Percentiles rank a stretch among this genome's conserved stretches.
phyloP scores from a whole-genome alignment of 2,329 filamentous ascomycete genomes.

The Aspergillus latus region DNA sequence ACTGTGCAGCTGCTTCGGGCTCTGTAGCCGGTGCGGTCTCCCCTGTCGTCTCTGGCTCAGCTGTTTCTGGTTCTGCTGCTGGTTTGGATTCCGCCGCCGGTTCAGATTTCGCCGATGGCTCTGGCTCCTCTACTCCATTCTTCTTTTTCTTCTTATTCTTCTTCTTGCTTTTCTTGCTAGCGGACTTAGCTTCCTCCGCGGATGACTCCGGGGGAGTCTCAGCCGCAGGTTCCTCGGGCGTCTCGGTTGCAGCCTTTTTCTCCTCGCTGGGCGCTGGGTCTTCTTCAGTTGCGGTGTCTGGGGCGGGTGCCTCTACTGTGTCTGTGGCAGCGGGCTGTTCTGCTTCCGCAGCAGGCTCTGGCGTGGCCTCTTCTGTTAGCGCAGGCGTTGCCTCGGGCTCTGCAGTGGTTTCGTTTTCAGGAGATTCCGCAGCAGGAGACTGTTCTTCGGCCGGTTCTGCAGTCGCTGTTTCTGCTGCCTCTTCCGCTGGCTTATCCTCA shows the following conservation, averaged over 20 bases:
- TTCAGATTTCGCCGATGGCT: conserved; percentile 1
- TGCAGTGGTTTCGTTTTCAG: neutral
- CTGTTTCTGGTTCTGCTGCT: neutral
- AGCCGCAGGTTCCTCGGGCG: neutral
- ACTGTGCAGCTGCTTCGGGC: neutral
- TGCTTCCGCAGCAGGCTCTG: neutral
- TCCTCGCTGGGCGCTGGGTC: neutral
- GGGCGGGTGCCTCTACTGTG: neutral
- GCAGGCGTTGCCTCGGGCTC: conserved; percentile 16
- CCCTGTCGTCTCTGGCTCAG: neutral
- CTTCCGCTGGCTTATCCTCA: conserved; percentile 6
- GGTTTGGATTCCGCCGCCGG: conserved; percentile 11
- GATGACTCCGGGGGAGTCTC: neutral
- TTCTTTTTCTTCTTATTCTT: neutral
- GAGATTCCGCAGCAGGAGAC: neutral
- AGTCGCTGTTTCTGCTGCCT: neutral
- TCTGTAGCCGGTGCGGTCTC: conserved; percentile 3
- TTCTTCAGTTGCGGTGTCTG: neutral
- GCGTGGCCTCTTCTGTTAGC: neutral
- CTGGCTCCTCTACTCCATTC: neutral
- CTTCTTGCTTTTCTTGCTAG: neutral
- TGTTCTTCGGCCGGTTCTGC: neutral
- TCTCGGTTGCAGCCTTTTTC: conserved; percentile 11
- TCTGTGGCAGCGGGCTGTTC: conserved; percentile 16
- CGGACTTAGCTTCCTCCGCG: neutral